Evolutionary conservation across 495 filamentous ascomycete genomes (phyloP).

Genomic region (Sabuloglossum arenarium): DNA sequence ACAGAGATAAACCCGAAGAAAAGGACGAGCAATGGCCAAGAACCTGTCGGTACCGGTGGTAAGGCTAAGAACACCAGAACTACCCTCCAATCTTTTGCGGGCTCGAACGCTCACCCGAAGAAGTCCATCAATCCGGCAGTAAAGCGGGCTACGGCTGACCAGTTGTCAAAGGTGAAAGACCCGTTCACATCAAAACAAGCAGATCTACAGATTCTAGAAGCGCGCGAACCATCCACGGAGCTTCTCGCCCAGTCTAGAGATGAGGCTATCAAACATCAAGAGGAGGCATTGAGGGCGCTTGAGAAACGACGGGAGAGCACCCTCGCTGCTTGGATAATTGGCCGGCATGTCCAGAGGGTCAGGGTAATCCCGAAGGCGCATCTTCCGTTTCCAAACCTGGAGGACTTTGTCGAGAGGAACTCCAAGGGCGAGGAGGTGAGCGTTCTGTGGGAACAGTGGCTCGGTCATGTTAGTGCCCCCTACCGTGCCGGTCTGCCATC

Average conservation of each 20-base stretch:
- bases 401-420: conserved; percentile 6
- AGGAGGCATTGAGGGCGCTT: conserved; percentile 3
- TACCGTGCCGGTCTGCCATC: background rate
- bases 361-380: conserved; percentile 4
- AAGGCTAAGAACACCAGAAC: background rate
- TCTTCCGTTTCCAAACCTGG: conserved; percentile 5
- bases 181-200: conserved; percentile 8
- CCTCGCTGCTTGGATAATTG: conserved; percentile 9
- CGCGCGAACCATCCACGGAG: conserved; percentile 5
- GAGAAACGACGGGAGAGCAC: conserved; percentile 8
- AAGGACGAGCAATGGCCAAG: background rate
- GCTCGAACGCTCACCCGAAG: background rate
- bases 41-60: background rate
- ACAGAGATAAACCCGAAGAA: background rate
- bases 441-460: conserved; percentile 8
- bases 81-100: background rate
- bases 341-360: conserved; percentile 8
- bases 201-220: conserved; percentile 9
- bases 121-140: background rate
- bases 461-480: conserved; percentile 10
- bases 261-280: background rate
- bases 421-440: conserved; percentile 6
- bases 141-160: background rate
- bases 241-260: background rate
- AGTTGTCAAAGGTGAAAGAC: conserved; percentile 4